Conservation (phyloP, 352 stramenopile species). For the Phytophthora agathidicida region DNA sequence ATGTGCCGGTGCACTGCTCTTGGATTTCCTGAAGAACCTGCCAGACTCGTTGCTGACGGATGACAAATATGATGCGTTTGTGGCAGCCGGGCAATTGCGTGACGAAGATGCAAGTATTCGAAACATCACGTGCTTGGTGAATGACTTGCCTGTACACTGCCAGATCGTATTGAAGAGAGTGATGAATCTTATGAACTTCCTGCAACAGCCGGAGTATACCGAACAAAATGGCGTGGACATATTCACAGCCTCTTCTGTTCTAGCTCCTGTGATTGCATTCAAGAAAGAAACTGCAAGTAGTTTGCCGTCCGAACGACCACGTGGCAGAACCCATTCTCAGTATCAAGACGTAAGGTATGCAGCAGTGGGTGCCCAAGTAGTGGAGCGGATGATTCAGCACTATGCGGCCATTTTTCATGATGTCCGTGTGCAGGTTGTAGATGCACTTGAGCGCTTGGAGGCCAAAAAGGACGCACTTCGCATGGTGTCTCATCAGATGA, state of each 20-base stretch:
- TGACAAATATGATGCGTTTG: conserved; percentile 85
- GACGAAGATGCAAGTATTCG: conserved; percentile 79
- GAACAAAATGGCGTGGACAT: conserved; percentile 73
- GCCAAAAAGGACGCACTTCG: conserved; percentile 65
- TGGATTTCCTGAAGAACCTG: conserved; percentile 84
- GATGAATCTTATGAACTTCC: conserved; percentile 69
- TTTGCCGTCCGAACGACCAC: conserved; percentile 39
- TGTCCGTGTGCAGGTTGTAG: conserved; percentile 64
- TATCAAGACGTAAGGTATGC: conserved; percentile 80
- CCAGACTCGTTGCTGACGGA: conserved; percentile 76
- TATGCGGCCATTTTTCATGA: conserved; percentile 80
- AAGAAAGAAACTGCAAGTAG: conserved; percentile 63
- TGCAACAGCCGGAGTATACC: conserved; percentile 66
- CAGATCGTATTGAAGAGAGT: conserved; percentile 79
- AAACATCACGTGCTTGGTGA: conserved; percentile 83
- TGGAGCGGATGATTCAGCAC: conserved; percentile 82
- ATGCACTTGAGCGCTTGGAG: conserved; percentile 68
- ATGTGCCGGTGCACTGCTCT: conserved; percentile 66
- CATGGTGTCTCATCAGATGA: conserved; percentile 73
- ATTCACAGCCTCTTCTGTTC: conserved; percentile 57
- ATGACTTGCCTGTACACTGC: conserved; percentile 69
- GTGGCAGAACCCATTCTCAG: conserved; percentile 57
- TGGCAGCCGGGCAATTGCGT: conserved; percentile 67
- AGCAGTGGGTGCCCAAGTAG: conserved; percentile 72
- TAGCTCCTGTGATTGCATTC: conserved; percentile 81